These are phyloP conservation scores for Aspergillus vadensis DNA, from an alignment of 2,329 filamentous ascomycete species.

Conservation along the genomic window DNA sequence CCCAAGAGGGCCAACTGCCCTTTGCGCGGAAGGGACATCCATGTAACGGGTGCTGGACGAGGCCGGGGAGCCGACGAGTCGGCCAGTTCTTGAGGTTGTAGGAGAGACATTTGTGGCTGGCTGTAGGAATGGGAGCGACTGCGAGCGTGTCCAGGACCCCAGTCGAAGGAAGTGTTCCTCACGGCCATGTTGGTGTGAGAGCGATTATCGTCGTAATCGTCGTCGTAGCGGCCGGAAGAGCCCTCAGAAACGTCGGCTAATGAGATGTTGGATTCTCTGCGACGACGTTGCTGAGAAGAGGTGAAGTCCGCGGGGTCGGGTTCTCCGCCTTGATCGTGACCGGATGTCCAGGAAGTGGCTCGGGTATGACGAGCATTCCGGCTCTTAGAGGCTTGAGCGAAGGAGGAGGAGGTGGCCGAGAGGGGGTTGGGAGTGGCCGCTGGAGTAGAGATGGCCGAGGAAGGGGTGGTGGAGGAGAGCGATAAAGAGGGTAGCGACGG, in stretches of 20 bases:
- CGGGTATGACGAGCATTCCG: slow-evolving; percentile 41
- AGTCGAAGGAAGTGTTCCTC: slow-evolving; percentile 36
- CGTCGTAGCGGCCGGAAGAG: slow-evolving; percentile 26
- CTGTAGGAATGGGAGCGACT: slow-evolving; percentile 37
- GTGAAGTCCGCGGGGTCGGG: slow-evolving; percentile 23
- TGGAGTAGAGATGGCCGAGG: slow-evolving; percentile 14
- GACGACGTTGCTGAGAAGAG: slow-evolving; percentile 30
- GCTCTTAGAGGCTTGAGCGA: slow-evolving; percentile 26
- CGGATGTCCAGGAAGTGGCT: slow-evolving; percentile 39
- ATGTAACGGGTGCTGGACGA: slow-evolving; percentile 37
- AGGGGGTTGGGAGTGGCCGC: slow-evolving; percentile 26
- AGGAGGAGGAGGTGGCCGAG: slow-evolving; percentile 25
- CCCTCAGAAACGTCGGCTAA: slow-evolving; percentile 35
- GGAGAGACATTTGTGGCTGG: slow-evolving; percentile 23
- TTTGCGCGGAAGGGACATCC: slow-evolving; percentile 44
- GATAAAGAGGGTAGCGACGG: slow-evolving; percentile 14
- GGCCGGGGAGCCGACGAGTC: slow-evolving; percentile 13
- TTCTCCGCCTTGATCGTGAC: slow-evolving; percentile 34
- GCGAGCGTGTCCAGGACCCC: slow-evolving; percentile 30
- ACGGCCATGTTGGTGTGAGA: slow-evolving; percentile 25
- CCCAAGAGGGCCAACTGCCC: slow-evolving; percentile 40
- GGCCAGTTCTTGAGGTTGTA: slow-evolving; percentile 24
- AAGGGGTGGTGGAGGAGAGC: slow-evolving; percentile 11
- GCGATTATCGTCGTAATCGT: slow-evolving; percentile 23
- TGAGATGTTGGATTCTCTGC: slow-evolving; percentile 37